Conservation (phyloP, 768 basidiomycete genomes). For the Artomyces pyxidatus region DNA sequence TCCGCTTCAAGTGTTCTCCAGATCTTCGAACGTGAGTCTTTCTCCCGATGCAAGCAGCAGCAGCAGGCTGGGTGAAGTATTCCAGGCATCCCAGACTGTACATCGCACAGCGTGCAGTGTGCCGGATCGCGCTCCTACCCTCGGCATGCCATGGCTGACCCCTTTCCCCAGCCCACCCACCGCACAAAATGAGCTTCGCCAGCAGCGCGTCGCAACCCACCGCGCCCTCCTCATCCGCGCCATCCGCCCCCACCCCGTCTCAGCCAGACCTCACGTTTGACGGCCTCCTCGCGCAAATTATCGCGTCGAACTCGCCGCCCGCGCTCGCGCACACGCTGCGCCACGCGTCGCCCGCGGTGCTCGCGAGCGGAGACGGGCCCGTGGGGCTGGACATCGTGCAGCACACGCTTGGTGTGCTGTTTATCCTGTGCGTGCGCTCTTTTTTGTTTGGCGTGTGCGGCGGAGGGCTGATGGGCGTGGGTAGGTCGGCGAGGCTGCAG, state of each 20-base stretch:
- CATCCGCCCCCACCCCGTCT: not conserved
- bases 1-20: too few relatives aligned
- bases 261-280: not conserved
- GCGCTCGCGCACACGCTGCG: not conserved
- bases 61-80: too few relatives aligned
- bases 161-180: too few relatives aligned
- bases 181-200: not conserved
- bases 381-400: not conserved
- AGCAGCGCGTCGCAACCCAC: not conserved
- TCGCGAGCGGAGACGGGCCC: not conserved
- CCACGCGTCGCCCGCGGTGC: not conserved
- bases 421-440: not conserved
- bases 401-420: not conserved
- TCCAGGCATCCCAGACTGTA: too few relatives aligned
- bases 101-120: too few relatives aligned
- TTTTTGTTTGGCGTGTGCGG: not conserved
- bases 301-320: not conserved
- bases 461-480: not conserved
- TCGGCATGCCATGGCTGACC: too few relatives aligned
- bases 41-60: too few relatives aligned
- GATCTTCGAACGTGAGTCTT: too few relatives aligned
- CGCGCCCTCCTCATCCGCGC: not conserved
- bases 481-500: constrained; percentile 1
- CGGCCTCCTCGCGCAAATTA: not conserved
- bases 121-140: too few relatives aligned